Base-by-base conservation (phyloP, 257 asterid species). In the Scutellaria minor region DNA sequence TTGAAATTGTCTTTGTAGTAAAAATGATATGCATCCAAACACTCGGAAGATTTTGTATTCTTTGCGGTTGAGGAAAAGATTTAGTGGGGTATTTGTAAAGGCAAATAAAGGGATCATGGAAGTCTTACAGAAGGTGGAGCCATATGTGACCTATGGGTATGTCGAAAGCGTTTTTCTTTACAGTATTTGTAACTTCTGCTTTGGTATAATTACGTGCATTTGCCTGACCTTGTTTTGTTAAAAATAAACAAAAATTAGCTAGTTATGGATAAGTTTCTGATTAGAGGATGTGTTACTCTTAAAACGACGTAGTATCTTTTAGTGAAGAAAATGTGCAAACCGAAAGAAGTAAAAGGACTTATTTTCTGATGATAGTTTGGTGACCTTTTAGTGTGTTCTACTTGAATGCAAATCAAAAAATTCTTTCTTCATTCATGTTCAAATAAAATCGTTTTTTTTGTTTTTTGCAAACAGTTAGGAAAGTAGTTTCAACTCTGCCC, bases 91-190 rank as follows among this genome's bases (percentile, higher is more conserved):
- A 31, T 94, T 94, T 87, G 90, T 90, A 13, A 83, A 83, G 86
- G 95, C 88, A 60, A 80, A 79, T 75, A 85, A 77, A 24, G 85
- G 82, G 46, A 10, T 84, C 55, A 78, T 88, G 89, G 93, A 82
- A 65, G 75, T 81, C 46, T 82, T 94, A 83, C 83, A 68, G 69
- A 89, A 86, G 78, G 96, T 93, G 84, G 96, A 91, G 84, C 98
- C 97, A 59, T 94, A 76, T 62, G 83, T 94, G 42, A 89, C 99
- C 56, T 94, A 91, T 73, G 99, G 99, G 98, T 93, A 89, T 39
- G 89, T 73, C 72, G 5, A 11, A 56, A 27, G 27, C 71, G 14
- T 41, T 68, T 31, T 72, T 75, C 44, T 0, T 50, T 56, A 7
- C 45, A 39, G 12, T 7, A 39, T 44, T 72, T 51, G 5, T 65